Conservation (phyloP, 306 rosid genomes). For the Acacia melanoxylon region DNA sequence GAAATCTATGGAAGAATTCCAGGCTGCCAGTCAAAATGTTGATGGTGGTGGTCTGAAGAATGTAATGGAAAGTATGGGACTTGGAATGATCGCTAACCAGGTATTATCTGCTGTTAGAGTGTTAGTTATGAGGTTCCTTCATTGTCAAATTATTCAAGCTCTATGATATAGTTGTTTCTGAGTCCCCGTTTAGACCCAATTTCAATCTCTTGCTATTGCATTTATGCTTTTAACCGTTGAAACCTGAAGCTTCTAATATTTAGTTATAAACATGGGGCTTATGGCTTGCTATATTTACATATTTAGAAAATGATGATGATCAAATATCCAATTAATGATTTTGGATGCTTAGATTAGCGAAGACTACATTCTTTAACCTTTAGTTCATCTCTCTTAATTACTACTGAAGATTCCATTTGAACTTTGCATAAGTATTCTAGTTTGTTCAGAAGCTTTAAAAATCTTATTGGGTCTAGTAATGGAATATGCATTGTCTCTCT, state of each 20-base stretch:
- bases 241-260: conserved; percentile 3
- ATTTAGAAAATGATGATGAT: background rate
- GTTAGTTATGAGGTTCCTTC: conserved; percentile 13
- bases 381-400: background rate
- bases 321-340: conserved; percentile 4
- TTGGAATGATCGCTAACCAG: conserved; percentile 76
- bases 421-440: conserved; percentile 11
- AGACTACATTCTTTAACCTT: background rate
- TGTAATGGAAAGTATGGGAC: conserved; percentile 87
- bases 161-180: background rate
- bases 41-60: conserved; percentile 72
- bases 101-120: conserved; percentile 33
- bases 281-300: conserved; percentile 9
- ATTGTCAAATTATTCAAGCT: background rate
- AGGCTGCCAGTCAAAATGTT: conserved; percentile 40
- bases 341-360: conserved; percentile 11
- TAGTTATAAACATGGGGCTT: conserved; percentile 13
- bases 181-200: background rate
- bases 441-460: background rate
- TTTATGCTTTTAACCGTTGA: conserved; percentile 5
- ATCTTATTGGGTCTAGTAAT: background rate
- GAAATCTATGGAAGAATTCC: conserved; percentile 75
- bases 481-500: background rate
- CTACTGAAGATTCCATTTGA: conserved; percentile 1
- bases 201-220: background rate